These are phyloP conservation scores for Petunia hybrid DNA, from an alignment of 305 asterid genomes.

Conservation along the genomic window DNA sequence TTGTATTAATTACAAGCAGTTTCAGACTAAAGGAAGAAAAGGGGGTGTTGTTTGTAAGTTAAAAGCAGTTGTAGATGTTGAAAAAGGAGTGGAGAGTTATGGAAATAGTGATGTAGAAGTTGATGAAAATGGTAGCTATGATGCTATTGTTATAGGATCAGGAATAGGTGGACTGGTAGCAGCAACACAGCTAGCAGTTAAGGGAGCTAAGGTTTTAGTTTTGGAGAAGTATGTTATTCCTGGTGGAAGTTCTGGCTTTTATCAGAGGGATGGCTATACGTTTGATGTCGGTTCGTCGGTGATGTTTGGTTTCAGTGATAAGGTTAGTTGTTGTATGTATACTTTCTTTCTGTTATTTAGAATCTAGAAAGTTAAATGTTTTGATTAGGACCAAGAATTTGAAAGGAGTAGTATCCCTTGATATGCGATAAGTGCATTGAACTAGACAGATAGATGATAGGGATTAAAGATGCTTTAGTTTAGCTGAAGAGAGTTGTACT, in stretches of 20 bases:
- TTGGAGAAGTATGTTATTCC: slow-evolving; percentile 97
- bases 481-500: background rate
- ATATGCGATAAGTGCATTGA: background rate
- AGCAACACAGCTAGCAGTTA: slow-evolving; percentile 95
- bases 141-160: slow-evolving; percentile 94
- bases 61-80: slow-evolving; percentile 61
- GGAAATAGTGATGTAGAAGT: slow-evolving; percentile 35
- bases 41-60: slow-evolving; percentile 39
- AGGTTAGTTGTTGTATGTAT: slow-evolving; percentile 57
- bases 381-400: background rate
- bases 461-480: background rate
- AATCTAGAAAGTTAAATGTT: background rate
- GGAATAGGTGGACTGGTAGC: slow-evolving; percentile 97
- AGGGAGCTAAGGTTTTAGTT: slow-evolving; percentile 91
- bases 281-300: slow-evolving; percentile 99
- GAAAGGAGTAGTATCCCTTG: background rate
- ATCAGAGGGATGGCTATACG: slow-evolving; percentile 84
- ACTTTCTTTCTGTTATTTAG: slow-evolving; percentile 12
- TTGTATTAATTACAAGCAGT: slow-evolving; percentile 28
- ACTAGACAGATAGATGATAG: background rate
- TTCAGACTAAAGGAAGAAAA: slow-evolving; percentile 42
- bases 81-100: slow-evolving; percentile 45
- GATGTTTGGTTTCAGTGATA: slow-evolving; percentile 98
- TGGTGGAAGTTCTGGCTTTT: slow-evolving; percentile 98
- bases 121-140: slow-evolving; percentile 53